Evolutionary conservation across 2,329 filamentous ascomycete species (phyloP), one percentile per base, ranked within the genome.

Genomic region (Pseudocercospora macadamiae): DNA sequence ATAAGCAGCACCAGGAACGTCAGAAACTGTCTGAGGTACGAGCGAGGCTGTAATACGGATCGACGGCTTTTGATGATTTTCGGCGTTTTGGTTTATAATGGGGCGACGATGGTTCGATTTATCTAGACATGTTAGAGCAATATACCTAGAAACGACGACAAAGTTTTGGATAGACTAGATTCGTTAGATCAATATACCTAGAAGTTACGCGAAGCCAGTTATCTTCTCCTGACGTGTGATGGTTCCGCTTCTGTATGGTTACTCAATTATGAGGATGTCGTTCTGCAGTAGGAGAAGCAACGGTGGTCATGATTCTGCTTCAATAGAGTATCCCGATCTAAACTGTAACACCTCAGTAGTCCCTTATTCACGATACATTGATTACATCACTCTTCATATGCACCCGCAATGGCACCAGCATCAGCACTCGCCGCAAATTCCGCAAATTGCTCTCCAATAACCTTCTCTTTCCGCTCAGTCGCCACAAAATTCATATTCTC

Each of bases 401-500:
- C 59, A 1, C 60, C 60, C 25, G 63, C 64, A 21, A 66, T 61
- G 5, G 64, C 62, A 5, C 60, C 64, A 26, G 51, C 28, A 10
- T 42, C 57, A 10, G 44, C 32, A 14, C 30, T 44, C 2, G 45
- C 26, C 34, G 48, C 18, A n/a, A 8, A 23, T 4, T 3, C 8
- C 6, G 14, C 42, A 14, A 5, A 10, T 3, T 14, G 9, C 7
- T 53, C 52, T 19, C 12, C 25, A 1, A 23, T 30, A 7, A 14
- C 47, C 42, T 54, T 56, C 2, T 64, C 56, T 23, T 60, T 57
- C 4, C 73, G 69, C 54, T 71, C 64, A 1, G 70, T 74, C 28
- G 71, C 65, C 53, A 74, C 65, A 54, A 75, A 75, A 60, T 74
- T 68, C 73, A 75, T 75, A 53, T 75, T 66, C 16, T 68, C 65